Evolutionary conservation across 352 stramenopile species (phyloP), one percentile per base, ranked within the genome.

Genomic region (Achlya hypogyna): DNA sequence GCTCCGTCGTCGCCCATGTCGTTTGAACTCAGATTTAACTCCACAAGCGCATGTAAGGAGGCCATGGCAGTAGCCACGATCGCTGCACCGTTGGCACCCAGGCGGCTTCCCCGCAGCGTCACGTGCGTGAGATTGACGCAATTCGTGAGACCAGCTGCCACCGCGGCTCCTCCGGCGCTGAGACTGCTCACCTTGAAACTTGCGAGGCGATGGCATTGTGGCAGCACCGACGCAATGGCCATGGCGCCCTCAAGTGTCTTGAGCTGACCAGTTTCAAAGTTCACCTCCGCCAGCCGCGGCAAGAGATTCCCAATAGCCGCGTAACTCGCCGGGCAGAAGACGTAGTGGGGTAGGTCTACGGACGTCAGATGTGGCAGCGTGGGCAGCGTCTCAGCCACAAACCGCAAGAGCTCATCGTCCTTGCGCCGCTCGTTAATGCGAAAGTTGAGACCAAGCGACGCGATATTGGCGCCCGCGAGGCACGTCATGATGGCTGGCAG

Each of bases 21-120:
- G 25, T 35, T 56, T 1, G 49, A 56, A n/a, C 49, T 56, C 31
- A 56, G 8, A 56, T 56, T 56, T 12, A 56, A n/a, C 49, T 56
- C 49, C 18, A 22, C 3, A 12, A 56, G 49, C 31, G 20, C 2
- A 12, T 12, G 49, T 16, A 31, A 20, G 12, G 49, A 56, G 10
- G 49, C 25, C 31, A 56, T 38, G 25, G 31, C 49, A 10, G 25
- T n/a, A 4, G 49, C 49, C 12, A 56, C 25, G 25, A n/a, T 10
- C 6, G 8, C 8, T 56, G 49, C 49, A 1, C 49, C 49, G 25
- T 56, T 20, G 25, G n/a, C 49, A 56, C 49, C 49, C 12, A 56
- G 25, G 25, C 49, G 49, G 31, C 49, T 38, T 12, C 49, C 49
- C 16, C 49, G 49, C 2, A 56, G 31, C 31, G 8, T 56, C 31